Conservation (phyloP, 2,329 filamentous ascomycete genomes). For the Ophiostoma piceae region DNA sequence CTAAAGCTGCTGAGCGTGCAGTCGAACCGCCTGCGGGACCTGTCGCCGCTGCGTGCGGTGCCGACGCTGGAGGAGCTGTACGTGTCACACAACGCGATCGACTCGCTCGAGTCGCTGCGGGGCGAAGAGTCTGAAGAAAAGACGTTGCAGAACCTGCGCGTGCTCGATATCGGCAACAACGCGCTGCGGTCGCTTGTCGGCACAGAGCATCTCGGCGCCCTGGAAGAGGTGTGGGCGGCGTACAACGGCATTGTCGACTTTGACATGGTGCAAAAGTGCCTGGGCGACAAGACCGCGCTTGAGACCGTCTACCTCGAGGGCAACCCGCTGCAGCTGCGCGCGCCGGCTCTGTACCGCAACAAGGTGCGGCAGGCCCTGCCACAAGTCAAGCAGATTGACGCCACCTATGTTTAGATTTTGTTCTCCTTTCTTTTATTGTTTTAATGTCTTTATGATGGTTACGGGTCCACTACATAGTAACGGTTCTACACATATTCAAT, state of each 20-base stretch:
- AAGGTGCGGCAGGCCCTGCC: slow-evolving; percentile 86
- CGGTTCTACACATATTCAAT: neutral
- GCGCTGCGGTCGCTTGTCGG: slow-evolving; percentile 69
- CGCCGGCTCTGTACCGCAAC: slow-evolving; percentile 84
- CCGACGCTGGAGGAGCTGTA: slow-evolving; percentile 68
- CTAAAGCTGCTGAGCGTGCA: slow-evolving; percentile 89
- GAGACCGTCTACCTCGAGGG: slow-evolving; percentile 95
- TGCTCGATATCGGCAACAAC: slow-evolving; percentile 89
- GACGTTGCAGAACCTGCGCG: slow-evolving; percentile 46
- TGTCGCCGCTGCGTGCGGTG: slow-evolving; percentile 60
- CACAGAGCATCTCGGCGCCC: slow-evolving; percentile 58
- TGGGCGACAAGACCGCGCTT: slow-evolving; percentile 72
- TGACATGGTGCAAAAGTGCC: slow-evolving; percentile 68
- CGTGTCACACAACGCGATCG: slow-evolving; percentile 89
- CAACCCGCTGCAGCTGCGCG: slow-evolving; percentile 76
- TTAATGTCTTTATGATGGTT: neutral
- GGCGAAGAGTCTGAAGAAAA: neutral
- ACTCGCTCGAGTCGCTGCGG: slow-evolving; percentile 65
- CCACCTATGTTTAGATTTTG: slow-evolving; percentile 41
- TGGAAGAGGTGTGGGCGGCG: slow-evolving; percentile 93
- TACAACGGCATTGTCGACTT: slow-evolving; percentile 80
- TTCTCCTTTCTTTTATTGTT: neutral
- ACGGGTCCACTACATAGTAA: neutral
- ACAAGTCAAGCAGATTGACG: slow-evolving; percentile 89
- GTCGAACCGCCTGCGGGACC: slow-evolving; percentile 80